phyloP scores from a whole-genome alignment of 2,329 filamentous ascomycete species.

The Beauveria varroae region DNA sequence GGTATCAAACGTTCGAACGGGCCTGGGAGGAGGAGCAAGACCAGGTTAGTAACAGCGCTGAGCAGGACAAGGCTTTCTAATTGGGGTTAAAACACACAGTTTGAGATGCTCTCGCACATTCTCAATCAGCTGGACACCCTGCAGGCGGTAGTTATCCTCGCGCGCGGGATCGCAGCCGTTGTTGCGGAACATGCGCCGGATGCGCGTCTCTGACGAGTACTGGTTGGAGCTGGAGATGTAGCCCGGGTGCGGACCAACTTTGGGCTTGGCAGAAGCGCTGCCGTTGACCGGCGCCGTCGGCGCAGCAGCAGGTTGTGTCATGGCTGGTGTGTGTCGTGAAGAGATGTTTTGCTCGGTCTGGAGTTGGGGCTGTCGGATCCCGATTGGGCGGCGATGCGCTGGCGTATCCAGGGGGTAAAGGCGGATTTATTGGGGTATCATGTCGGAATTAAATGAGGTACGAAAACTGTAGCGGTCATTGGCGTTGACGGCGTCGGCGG shows the following conservation, averaged over 20 bases:
- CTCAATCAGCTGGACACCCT: slow-evolving; percentile 85
- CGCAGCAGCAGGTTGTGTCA: background rate
- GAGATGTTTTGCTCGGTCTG: background rate
- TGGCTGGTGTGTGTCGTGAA: background rate
- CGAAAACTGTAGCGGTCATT: background rate
- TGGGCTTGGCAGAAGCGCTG: slow-evolving; percentile 7
- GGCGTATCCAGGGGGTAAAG: background rate
- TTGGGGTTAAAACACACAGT: slow-evolving; percentile 48
- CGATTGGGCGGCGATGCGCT: background rate
- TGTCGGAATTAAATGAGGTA: background rate
- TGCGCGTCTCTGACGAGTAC: slow-evolving; percentile 74
- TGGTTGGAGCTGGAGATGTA: slow-evolving; percentile 48
- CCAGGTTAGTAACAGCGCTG: background rate
- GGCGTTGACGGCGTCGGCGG: background rate
- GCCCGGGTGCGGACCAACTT: slow-evolving; percentile 38
- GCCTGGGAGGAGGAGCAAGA: slow-evolving; percentile 39
- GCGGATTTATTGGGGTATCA: background rate
- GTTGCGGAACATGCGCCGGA: slow-evolving; percentile 64
- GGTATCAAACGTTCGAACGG: slow-evolving; percentile 85
- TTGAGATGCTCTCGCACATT: slow-evolving; percentile 71
- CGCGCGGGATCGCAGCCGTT: slow-evolving; percentile 67
- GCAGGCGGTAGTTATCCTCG: slow-evolving; percentile 73
- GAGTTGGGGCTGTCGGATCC: background rate
- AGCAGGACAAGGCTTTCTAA: background rate
- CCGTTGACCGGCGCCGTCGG: slow-evolving; percentile 10